phyloP scores from a whole-genome alignment of 352 stramenopile genomes.

The Phytophthora gonapodyides region DNA sequence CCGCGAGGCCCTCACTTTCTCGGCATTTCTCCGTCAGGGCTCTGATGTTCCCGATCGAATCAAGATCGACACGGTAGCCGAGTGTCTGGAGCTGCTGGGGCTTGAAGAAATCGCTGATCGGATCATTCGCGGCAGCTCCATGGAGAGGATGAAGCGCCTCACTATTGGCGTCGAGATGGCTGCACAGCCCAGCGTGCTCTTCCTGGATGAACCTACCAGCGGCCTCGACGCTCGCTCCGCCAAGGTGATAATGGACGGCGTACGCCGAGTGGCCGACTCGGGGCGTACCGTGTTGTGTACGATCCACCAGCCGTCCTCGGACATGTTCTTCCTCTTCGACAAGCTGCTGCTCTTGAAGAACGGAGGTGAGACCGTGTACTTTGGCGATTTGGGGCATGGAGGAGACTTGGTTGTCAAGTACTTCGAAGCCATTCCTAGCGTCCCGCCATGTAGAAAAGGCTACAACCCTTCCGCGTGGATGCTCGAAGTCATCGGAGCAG shows the following conservation, averaged over 20 bases:
- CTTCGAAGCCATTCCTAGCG: slow-evolving; percentile 69
- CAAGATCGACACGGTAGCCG: slow-evolving; percentile 38
- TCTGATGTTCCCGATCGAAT: slow-evolving; percentile 25
- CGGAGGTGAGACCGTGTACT: slow-evolving; percentile 60
- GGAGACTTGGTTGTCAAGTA: slow-evolving; percentile 46
- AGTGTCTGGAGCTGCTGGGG: slow-evolving; percentile 40
- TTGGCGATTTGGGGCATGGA: slow-evolving; percentile 46
- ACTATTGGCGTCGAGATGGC: slow-evolving; percentile 89
- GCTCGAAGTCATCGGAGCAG: slow-evolving; percentile 1
- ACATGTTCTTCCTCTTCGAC: slow-evolving; percentile 92
- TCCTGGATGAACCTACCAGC: slow-evolving; percentile 69
- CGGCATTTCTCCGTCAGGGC: slow-evolving; percentile 62
- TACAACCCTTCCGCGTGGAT: slow-evolving; percentile 8
- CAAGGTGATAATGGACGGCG: slow-evolving; percentile 53
- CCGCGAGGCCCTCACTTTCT: slow-evolving; percentile 54
- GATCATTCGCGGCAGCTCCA: slow-evolving; percentile 30
- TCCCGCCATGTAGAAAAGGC: slow-evolving; percentile 7
- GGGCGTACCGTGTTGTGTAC: slow-evolving; percentile 87
- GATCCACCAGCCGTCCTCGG: slow-evolving; percentile 90
- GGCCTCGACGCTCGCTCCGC: slow-evolving; percentile 51
- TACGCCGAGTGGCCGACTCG: slow-evolving; percentile 83
- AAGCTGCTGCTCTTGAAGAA: slow-evolving; percentile 82
- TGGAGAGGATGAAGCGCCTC: slow-evolving; percentile 42
- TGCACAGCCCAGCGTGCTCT: slow-evolving; percentile 74
- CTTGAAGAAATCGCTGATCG: slow-evolving; percentile 34